Evolutionary conservation across 306 rosid species (phyloP), one percentile per base, ranked within the genome.

Genomic region (Bauhinia variegata): DNA sequence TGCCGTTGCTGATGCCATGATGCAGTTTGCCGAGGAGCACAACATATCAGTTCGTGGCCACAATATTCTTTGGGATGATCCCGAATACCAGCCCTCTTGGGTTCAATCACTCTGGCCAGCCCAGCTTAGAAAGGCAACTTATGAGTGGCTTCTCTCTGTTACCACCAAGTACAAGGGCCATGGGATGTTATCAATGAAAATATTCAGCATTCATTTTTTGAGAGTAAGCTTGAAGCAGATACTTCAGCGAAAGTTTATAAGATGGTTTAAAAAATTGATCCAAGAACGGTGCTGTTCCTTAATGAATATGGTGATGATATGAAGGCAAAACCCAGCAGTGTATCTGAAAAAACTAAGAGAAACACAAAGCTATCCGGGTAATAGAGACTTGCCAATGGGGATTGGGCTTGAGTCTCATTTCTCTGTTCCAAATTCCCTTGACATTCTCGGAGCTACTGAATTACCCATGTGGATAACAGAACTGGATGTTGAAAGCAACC

Each of bases 161-260:
- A 41, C 82, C 71, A 9, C 56, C 2, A 67, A 49, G 44, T 85
- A 85, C 48, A 71, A 62, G 15, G 89, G 89, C 14, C 65, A 67
- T 85, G 81, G 89, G 87, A 85, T 61, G 85, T 85, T 43, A 76
- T 60, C 3, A 85, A 85, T 32, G 87, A 85, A 56, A 69, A 82
- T 55, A 23, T 82, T 48, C 87, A 85, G 42, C 31, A 38, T 23
- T 4, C 31, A 0, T 85, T 79, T 59, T 85, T 81, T 5, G 82
- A 81, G 71, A 12, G 48, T 5, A 73, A 16, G 44, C 56, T 71
- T 23, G 79, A 78, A 34, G 1, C 0, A 4, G 8, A 3, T 34
- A 63, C 83, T 56, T 82, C 83, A 2, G 74, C 67, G 2, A 1
- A 14, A 4, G 51, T 79, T n/a, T 79, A 81, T 31, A 76, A 70